These are phyloP conservation scores for Leishmania arabica DNA, from an alignment of 208 protist species.

Conservation along the genomic window DNA sequence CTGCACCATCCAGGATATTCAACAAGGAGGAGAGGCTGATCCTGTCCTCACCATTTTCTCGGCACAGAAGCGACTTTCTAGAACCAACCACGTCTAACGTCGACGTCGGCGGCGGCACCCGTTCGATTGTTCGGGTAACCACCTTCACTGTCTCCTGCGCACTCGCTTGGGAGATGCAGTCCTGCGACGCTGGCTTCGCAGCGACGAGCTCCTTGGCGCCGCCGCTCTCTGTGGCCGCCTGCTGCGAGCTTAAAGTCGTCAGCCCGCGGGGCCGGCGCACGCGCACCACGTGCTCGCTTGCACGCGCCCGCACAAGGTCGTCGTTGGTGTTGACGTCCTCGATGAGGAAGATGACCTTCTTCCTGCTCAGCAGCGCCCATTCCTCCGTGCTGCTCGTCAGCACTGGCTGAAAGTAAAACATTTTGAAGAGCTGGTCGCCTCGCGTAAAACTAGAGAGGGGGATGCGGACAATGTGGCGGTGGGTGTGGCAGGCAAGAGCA, in stretches of 20 bases:
- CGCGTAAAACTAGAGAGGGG: conserved; percentile 10
- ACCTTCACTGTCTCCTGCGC: background rate
- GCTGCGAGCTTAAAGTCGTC: background rate
- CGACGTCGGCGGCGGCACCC: background rate
- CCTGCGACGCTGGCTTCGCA: background rate
- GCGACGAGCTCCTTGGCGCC: background rate
- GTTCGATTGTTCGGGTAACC: background rate
- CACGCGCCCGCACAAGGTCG: conserved; percentile 14
- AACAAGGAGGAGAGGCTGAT: conserved; percentile 22
- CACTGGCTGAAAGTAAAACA: conserved; percentile 19
- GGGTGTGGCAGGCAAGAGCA: conserved; percentile 29
- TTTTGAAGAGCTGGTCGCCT: conserved; percentile 21
- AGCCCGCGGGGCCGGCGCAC: conserved; percentile 13
- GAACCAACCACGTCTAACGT: background rate
- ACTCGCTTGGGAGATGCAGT: too few species aligned
- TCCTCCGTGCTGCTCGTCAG: background rate
- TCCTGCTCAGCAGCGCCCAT: conserved; percentile 24
- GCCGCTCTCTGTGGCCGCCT: too few species aligned
- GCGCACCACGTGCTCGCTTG: background rate
- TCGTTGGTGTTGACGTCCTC: conserved; percentile 25
- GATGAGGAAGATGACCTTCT: conserved; percentile 34
- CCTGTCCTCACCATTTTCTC: conserved; percentile 6
- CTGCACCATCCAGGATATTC: conserved; percentile 26
- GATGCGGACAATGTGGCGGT: conserved; percentile 30
- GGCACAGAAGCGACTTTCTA: background rate